Evolutionary conservation across 306 rosid species (phyloP).

Genomic region (Gastrolobium bilobum): DNA sequence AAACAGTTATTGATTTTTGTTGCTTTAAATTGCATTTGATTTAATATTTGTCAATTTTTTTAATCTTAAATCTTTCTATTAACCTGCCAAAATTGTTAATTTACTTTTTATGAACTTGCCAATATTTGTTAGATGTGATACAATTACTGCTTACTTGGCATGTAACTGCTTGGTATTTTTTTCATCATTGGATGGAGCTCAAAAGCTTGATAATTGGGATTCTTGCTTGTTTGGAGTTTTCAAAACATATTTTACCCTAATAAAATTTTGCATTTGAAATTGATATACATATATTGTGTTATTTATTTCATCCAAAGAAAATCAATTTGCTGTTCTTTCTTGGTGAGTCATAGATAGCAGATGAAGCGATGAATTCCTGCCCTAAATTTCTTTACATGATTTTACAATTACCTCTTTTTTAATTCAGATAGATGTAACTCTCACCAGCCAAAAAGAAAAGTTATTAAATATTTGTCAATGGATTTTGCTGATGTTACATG

Average conservation of each 20-base stretch:
- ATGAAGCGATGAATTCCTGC: not conserved
- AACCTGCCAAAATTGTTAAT: no score
- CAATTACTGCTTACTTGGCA: not conserved
- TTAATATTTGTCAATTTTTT: no score
- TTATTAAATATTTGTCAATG: not conserved
- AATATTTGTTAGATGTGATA: not conserved
- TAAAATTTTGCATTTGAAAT: not conserved
- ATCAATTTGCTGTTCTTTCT: not conserved
- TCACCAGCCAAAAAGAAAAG: not conserved
- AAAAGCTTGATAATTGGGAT: not conserved
- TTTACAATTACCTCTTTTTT: not conserved
- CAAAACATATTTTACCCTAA: not conserved
- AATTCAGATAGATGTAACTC: not conserved
- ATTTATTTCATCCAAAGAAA: not conserved
- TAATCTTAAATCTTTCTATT: no score
- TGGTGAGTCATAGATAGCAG: constrained; percentile 10
- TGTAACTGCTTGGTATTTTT: not conserved
- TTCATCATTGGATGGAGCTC: not conserved
- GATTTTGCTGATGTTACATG: constrained; percentile 42
- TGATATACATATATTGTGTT: not conserved
- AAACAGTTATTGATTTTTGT: no score
- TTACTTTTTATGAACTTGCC: no score
- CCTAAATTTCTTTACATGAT: not conserved
- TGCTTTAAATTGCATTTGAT: no score
- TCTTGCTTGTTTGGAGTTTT: not conserved